These are phyloP conservation scores for Akanthomyces lecanii DNA, from an alignment of 2,329 filamentous ascomycete genomes.

Conservation along the genomic window DNA sequence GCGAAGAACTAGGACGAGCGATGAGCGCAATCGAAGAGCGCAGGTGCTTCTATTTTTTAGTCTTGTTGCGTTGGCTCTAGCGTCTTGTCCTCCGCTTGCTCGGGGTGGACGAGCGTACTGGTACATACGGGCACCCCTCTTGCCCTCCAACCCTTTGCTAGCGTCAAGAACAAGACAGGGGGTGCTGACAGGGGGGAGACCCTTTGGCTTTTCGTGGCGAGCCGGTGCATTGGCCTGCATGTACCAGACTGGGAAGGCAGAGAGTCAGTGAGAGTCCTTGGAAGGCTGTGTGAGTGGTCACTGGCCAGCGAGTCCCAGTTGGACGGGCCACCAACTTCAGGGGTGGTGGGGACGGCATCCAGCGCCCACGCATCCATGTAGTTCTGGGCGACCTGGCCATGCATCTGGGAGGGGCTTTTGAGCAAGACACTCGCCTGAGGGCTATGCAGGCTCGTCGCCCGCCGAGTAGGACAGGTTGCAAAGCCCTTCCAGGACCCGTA, in stretches of 20 bases:
- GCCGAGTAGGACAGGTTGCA: neutral
- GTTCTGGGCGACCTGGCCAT: neutral
- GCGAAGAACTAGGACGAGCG: neutral
- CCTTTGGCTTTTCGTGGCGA: slow-evolving; percentile 2
- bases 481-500: neutral
- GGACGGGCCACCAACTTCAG: slow-evolving; percentile 13
- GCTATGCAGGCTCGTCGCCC: neutral
- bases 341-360: slow-evolving; percentile 12
- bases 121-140: neutral
- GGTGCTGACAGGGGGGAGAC: slow-evolving; percentile 7
- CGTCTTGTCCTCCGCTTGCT: slow-evolving; percentile 3
- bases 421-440: neutral
- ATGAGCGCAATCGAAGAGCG: slow-evolving; percentile 1
- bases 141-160: slow-evolving; percentile 3
- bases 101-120: slow-evolving; percentile 10
- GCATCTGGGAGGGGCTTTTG: neutral
- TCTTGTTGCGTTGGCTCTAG: slow-evolving; percentile 13
- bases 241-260: slow-evolving; percentile 1
- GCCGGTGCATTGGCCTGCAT: neutral
- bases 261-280: neutral
- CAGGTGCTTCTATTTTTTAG: slow-evolving; percentile 14
- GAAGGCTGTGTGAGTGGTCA: slow-evolving; percentile 2
- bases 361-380: neutral
- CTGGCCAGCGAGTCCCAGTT: neutral
- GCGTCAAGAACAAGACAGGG: neutral